Evolutionary conservation across 805 yeast genomes (phyloP), one percentile per base, ranked within the genome.

Genomic region (Lachancea cidri): DNA sequence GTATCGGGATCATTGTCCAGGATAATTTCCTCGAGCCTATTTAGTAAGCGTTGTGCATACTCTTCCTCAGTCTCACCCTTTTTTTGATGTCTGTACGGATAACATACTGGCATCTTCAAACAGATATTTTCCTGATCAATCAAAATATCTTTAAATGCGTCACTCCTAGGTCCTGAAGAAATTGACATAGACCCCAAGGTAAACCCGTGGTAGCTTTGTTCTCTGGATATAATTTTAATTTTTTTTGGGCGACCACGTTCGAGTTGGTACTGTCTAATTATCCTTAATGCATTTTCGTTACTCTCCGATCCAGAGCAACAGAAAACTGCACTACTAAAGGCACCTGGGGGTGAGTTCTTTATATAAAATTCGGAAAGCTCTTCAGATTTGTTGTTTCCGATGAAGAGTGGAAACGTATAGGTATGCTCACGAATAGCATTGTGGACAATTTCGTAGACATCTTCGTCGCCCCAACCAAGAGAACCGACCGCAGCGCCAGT

Each of bases 271-370:
- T 72, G 76, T 49, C 65, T 63, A 19, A 77, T 74, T 45, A 80
- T 74, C 58, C 78, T 79, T 54, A 80, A 51, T 4, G 83, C 82
- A 33, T 79, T 81, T 55, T 80, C 86, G 55, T 77, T 79, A 27
- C 83, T 76, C 58, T 79, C 86, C 18, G 83, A 68, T n/a, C 87
- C 87, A 5, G 82, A 74, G 47, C 79, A 74, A 43, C 75, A 70
- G 60, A 81, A 67, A 34, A 68, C 43, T 11, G 70, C 74, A 20
- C 70, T 60, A 3, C 58, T 48, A 44, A 68, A 70, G 9, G 62
- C 68, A 33, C 59, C 64, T 31, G 60, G 49, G 41, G 71, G 71
- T n/a, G 72, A 65, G 35, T 59, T 54, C 4, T 63, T 66, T 44
- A 68, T 59, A 36, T 66, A 71, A 58, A 64, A 68, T 39, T 66